A percentile compares a stretch with the other conserved stretches of the same genome.
phyloP scores from a whole-genome alignment of 257 asterid genomes.

The Lycium barbarum region DNA sequence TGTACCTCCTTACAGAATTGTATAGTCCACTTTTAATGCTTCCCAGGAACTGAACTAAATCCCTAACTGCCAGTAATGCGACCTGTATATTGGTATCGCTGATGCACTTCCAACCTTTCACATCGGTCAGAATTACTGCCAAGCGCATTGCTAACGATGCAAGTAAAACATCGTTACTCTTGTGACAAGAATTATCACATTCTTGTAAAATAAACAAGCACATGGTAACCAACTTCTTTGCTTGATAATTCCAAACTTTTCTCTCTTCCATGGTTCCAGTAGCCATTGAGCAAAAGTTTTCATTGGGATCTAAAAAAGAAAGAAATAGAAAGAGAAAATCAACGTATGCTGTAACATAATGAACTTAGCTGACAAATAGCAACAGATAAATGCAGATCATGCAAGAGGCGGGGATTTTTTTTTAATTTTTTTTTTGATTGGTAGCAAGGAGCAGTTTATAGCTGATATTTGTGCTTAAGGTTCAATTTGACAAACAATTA shows the following conservation, averaged over 20 bases:
- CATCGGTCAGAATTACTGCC: conserved; percentile 83
- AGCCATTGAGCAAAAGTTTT: conserved; percentile 79
- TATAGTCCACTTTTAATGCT: conserved; percentile 65
- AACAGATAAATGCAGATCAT: neutral
- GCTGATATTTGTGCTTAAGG: neutral
- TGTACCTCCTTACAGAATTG: conserved; percentile 67
- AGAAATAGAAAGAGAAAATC: neutral
- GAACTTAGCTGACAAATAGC: neutral
- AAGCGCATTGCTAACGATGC: conserved; percentile 84
- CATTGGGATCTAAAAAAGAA: conserved; percentile 49
- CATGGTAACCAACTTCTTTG: conserved; percentile 76
- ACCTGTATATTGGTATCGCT: conserved; percentile 44
- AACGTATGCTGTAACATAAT: neutral
- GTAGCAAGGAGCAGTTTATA: neutral
- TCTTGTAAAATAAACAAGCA: conserved; percentile 73
- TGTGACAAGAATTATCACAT: conserved; percentile 56
- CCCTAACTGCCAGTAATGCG: conserved; percentile 64
- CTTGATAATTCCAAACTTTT: conserved; percentile 74
- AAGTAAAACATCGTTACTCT: conserved; percentile 53
- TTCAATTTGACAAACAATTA: neutral
- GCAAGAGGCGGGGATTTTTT: neutral
- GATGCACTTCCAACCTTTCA: conserved; percentile 83
- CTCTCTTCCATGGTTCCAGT: conserved; percentile 72
- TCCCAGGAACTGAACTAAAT: conserved; percentile 67
- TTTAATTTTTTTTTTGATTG: too few species aligned